A percentile compares a stretch with the other conserved stretches of the same genome.
Evolutionary conservation across 2,329 filamentous ascomycete genomes (phyloP).

Genomic region (Byssochlamys sp.): DNA sequence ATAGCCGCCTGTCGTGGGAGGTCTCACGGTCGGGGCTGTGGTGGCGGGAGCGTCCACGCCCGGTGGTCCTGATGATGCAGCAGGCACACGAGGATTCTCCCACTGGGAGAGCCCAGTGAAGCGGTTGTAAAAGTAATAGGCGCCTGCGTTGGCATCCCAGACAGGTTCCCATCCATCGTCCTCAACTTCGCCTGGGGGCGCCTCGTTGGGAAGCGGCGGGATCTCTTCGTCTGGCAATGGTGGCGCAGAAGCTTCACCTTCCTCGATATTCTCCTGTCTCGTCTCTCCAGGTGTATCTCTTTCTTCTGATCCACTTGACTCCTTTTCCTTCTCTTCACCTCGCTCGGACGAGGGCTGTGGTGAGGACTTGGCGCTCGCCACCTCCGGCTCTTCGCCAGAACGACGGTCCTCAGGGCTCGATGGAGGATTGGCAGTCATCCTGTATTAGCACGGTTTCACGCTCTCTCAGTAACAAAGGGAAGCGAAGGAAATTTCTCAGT

Average conservation of each 20-base stretch:
- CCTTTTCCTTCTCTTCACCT: constrained; percentile 6
- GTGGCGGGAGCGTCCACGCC: constrained; percentile 22
- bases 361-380: neutral
- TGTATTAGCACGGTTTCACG: constrained; percentile 6
- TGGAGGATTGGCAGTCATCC: constrained; percentile 5
- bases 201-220: constrained; percentile 45
- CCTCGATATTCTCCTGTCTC: constrained; percentile 8
- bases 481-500: neutral
- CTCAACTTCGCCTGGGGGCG: constrained; percentile 34
- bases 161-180: constrained; percentile 70
- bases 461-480: neutral
- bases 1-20: constrained; percentile 60
- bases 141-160: constrained; percentile 60
- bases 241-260: constrained; percentile 19
- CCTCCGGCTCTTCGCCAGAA: neutral
- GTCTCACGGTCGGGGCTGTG: constrained; percentile 21
- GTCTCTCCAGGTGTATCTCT: neutral
- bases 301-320: constrained; percentile 2
- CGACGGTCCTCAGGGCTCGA: neutral
- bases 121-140: constrained; percentile 78
- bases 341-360: neutral
- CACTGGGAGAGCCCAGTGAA: constrained; percentile 67
- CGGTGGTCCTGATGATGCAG: constrained; percentile 22
- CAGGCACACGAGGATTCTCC: constrained; percentile 71
- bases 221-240: constrained; percentile 34